Conservation (phyloP, 345 rosid genomes). For the Cardamine occulta region DNA sequence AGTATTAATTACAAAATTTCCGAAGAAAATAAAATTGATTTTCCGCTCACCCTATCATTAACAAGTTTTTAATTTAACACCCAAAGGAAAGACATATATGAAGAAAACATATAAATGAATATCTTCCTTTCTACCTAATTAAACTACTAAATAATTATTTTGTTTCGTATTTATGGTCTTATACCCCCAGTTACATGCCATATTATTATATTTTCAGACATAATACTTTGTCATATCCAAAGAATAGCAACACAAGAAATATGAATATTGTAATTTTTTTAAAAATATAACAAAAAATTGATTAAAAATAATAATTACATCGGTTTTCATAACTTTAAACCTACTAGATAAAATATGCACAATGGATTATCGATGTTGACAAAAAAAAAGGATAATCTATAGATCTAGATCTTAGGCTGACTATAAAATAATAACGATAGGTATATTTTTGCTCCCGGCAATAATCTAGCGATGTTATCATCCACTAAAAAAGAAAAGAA, state of each 20-base stretch:
- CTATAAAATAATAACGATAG: neutral
- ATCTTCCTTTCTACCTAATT: neutral
- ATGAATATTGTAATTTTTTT: too few relatives aligned
- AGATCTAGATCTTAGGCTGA: neutral
- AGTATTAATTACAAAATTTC: neutral
- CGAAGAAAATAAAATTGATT: neutral
- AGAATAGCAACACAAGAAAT: neutral
- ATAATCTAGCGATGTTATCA: slow-evolving; percentile 14
- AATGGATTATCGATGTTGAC: neutral
- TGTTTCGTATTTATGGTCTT: neutral
- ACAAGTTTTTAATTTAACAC: slow-evolving; percentile 4
- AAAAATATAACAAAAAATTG: too few relatives aligned
- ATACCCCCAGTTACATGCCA: too few relatives aligned
- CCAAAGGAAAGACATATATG: neutral
- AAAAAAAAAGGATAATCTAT: neutral
- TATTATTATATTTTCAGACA: too few relatives aligned
- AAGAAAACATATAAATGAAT: neutral
- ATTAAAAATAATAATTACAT: neutral
- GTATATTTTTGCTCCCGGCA: neutral
- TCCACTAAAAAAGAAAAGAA: neutral
- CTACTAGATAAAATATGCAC: neutral
- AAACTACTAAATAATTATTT: neutral
- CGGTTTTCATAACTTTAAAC: neutral
- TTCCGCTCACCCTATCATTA: neutral
- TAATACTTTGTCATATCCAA: neutral